Evolutionary conservation across 306 rosid genomes (phyloP).

Genomic region (Prunus dulcis): DNA sequence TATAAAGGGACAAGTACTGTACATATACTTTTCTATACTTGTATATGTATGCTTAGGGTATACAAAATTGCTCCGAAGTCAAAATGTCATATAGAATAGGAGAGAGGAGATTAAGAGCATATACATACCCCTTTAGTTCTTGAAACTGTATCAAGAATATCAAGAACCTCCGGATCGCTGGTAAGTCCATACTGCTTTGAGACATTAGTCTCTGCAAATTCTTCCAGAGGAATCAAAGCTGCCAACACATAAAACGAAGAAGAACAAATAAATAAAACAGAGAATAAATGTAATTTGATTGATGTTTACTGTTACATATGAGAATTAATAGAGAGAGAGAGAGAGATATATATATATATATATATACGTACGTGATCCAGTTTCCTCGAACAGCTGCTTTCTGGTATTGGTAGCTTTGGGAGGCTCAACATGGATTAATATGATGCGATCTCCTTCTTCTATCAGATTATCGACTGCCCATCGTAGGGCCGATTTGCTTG

Average conservation of each 20-base stretch:
- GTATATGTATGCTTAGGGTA: too few relatives aligned
- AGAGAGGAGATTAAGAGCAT: not conserved
- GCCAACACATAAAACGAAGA: not conserved
- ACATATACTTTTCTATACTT: not conserved
- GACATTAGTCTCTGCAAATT: conserved; percentile 54
- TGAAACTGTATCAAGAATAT: conserved; percentile 47
- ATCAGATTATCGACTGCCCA: conserved; percentile 66
- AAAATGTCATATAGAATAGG: too few relatives aligned
- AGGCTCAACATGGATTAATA: conserved; percentile 65
- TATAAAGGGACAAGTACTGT: too few relatives aligned
- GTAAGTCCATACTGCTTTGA: conserved; percentile 75
- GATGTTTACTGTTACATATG: not conserved
- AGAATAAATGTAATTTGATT: not conserved
- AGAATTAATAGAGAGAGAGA: not conserved
- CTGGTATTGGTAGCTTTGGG: conserved; percentile 37
- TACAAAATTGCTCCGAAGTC: too few relatives aligned
- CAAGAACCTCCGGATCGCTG: conserved; percentile 55
- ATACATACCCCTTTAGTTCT: conserved; percentile 51
- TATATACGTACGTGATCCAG: conserved; percentile 53
- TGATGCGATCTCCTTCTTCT: conserved; percentile 41
- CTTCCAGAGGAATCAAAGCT: conserved; percentile 84
- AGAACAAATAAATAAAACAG: not conserved
- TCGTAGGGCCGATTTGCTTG: conserved; percentile 68
- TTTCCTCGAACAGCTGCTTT: conserved; percentile 57
- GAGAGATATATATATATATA: too few relatives aligned